phyloP scores from a whole-genome alignment of 169 alveolate species.

The Babesia ovis region DNA sequence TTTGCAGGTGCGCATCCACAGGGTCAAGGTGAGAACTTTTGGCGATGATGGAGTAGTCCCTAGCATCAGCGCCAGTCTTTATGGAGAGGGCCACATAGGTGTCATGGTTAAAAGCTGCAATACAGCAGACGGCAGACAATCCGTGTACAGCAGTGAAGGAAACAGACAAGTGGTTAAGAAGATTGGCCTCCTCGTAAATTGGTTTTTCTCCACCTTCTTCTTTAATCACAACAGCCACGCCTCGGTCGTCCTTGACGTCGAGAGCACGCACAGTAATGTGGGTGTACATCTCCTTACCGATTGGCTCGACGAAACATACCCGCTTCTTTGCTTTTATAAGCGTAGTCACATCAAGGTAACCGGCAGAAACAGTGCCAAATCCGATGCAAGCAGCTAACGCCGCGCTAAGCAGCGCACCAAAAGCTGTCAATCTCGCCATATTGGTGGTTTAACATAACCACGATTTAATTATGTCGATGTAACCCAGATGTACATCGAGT shows the following conservation, averaged over 20 bases:
- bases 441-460: not conserved
- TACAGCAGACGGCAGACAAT: conserved; percentile 47
- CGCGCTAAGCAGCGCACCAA: conserved; percentile 6
- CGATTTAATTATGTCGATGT: not conserved
- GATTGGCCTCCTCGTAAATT: conserved; percentile 32
- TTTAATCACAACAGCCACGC: conserved; percentile 28
- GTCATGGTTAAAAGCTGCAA: conserved; percentile 41
- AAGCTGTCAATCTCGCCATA: not conserved
- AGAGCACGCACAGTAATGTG: conserved; percentile 36
- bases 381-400: conserved; percentile 6
- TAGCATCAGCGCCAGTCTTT: conserved; percentile 66
- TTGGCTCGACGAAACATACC: conserved; percentile 54
- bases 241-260: conserved; percentile 14
- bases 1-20: conserved; percentile 60
- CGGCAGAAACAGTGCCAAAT: not conserved
- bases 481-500: not conserved
- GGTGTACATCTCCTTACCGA: conserved; percentile 66
- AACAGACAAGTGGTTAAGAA: conserved; percentile 35
- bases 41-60: conserved; percentile 69
- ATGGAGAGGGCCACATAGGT: conserved; percentile 26
- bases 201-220: conserved; percentile 61
- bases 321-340: conserved; percentile 11
- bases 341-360: conserved; percentile 60
- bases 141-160: conserved; percentile 64
- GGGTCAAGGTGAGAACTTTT: conserved; percentile 66